A percentile compares a stretch with the other conserved stretches of the same genome.
These are phyloP conservation scores for Artemisia annua DNA, from an alignment of 129 eudicot genomes.

Conservation along the genomic window DNA sequence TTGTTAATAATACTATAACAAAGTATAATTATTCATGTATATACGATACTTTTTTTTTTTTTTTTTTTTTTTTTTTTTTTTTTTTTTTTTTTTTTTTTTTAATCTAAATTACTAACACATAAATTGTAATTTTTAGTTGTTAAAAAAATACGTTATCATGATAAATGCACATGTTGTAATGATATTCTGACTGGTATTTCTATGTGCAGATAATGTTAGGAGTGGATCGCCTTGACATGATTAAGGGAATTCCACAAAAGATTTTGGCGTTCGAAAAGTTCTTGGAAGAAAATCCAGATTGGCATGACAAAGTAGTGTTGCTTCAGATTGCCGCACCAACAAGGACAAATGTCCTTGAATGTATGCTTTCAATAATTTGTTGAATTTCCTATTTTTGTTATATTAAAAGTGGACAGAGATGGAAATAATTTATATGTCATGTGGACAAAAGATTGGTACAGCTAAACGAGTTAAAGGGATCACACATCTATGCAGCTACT, in stretches of 20 bases:
- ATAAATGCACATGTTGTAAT: neutral
- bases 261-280: conserved; percentile 85
- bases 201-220: conserved; percentile 70
- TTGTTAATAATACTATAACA: neutral
- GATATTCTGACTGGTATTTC: neutral
- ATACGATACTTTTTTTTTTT: neutral
- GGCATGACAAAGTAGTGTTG: conserved; percentile 82
- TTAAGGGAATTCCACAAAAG: conserved; percentile 91
- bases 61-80: too few relatives aligned
- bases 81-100: too few relatives aligned
- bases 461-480: neutral
- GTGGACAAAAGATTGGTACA: neutral
- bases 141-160: neutral
- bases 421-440: neutral
- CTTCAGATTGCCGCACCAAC: conserved; percentile 88
- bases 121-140: neutral
- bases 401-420: neutral
- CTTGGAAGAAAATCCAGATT: conserved; percentile 74
- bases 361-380: conserved; percentile 39
- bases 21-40: neutral
- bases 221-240: conserved; percentile 90
- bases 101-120: neutral
- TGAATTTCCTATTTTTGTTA: neutral
- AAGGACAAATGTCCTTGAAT: conserved; percentile 82
- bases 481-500: neutral